A percentile compares a stretch with the other conserved stretches of the same genome.
Conservation (phyloP, 1,284 basidiomycete genomes). For the Gymnopus androsaceus region DNA sequence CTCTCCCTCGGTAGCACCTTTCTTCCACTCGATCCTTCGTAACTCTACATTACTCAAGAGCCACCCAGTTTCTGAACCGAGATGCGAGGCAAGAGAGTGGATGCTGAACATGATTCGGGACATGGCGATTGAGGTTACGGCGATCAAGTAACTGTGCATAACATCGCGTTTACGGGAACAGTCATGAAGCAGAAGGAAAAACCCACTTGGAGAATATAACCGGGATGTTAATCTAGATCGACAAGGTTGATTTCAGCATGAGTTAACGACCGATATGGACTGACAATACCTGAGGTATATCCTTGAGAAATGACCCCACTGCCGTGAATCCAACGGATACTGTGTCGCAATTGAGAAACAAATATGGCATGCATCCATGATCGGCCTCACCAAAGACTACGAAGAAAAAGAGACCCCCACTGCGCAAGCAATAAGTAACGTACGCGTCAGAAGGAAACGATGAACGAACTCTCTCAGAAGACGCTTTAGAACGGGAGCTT, state of each 20-base stretch:
- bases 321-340: conserved; percentile 36
- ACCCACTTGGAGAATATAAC: conserved; percentile 33
- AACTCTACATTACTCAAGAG: conserved; percentile 41
- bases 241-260: background rate
- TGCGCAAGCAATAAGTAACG: conserved; percentile 10
- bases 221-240: conserved; percentile 34
- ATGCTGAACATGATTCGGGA: conserved; percentile 35
- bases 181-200: background rate
- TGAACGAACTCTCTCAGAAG: conserved; percentile 37
- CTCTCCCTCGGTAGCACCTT: conserved; percentile 39
- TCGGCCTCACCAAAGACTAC: conserved; percentile 32
- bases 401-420: conserved; percentile 39
- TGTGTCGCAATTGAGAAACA: conserved; percentile 12
- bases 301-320: conserved; percentile 34
- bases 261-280: too few relatives aligned
- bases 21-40: conserved; percentile 39
- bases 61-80: conserved; percentile 40
- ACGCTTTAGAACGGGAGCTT: conserved; percentile 35
- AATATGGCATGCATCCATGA: background rate
- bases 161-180: background rate
- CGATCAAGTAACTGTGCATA: conserved; percentile 28
- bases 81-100: conserved; percentile 37
- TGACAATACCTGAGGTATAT: conserved; percentile 28
- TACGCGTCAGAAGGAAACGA: background rate
- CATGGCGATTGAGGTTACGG: conserved; percentile 33